Evolutionary conservation across 352 stramenopile genomes (phyloP).

Genomic region (Pythium phragmiticola): DNA sequence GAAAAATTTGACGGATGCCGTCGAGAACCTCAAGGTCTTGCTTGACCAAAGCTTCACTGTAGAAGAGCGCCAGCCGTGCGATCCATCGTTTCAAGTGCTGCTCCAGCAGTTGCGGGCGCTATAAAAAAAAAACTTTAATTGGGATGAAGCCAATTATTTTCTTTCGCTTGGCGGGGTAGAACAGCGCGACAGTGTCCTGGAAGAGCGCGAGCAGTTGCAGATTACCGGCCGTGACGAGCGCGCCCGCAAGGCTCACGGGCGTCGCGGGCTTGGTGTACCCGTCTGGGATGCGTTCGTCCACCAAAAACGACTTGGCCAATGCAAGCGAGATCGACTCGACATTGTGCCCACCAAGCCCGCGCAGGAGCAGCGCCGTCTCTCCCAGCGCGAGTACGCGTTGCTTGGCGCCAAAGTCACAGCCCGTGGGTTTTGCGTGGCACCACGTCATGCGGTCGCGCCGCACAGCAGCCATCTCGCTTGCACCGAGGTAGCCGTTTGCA

Average conservation of each 20-base stretch:
- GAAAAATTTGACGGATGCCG: slow-evolving; percentile 64
- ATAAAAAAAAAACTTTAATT: background rate
- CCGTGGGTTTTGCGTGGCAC: slow-evolving; percentile 10
- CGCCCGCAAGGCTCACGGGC: background rate
- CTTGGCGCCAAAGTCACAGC: slow-evolving; percentile 12
- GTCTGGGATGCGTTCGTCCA: slow-evolving; percentile 27
- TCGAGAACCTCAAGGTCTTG: slow-evolving; percentile 59
- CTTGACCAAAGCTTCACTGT: slow-evolving; percentile 58
- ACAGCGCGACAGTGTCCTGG: background rate
- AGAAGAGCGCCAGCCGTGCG: slow-evolving; percentile 45
- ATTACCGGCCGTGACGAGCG: slow-evolving; percentile 9
- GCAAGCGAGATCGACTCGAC: slow-evolving; percentile 16
- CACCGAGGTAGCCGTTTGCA: slow-evolving; percentile 4
- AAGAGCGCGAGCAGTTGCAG: slow-evolving; percentile 15
- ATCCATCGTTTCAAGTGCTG: slow-evolving; percentile 39
- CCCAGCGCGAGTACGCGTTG: slow-evolving; percentile 4
- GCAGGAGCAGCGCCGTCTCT: slow-evolving; percentile 14
- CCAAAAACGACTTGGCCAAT: slow-evolving; percentile 26
- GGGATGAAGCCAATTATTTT: too few species aligned
- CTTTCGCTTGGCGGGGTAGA: too few species aligned
- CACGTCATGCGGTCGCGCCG: slow-evolving; percentile 12
- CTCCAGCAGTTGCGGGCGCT: slow-evolving; percentile 49
- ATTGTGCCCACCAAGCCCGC: slow-evolving; percentile 9
- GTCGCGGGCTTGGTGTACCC: slow-evolving; percentile 3
- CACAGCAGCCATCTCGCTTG: background rate